A percentile compares a stretch with the other conserved stretches of the same genome.
These are phyloP conservation scores for Beauveria medogensis DNA, from an alignment of 2,329 filamentous ascomycete species.

Conservation along the genomic window DNA sequence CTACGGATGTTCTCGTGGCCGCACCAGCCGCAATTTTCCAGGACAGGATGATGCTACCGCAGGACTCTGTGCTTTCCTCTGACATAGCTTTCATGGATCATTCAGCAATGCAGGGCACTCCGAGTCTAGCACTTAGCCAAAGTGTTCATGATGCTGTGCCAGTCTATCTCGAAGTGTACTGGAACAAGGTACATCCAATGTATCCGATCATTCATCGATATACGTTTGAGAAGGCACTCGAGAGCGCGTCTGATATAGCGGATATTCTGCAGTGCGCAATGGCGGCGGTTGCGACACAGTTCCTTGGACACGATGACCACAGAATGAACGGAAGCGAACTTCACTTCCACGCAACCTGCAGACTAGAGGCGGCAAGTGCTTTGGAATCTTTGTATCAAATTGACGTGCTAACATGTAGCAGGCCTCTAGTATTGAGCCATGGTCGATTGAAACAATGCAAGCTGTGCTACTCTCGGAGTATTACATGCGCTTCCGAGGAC, in stretches of 20 bases:
- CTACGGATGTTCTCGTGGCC: constrained; percentile 42
- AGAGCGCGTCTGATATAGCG: constrained; percentile 23
- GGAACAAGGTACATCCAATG: constrained; percentile 40
- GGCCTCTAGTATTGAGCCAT: constrained; percentile 32
- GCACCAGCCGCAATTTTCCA: constrained; percentile 31
- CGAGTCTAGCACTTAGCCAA: constrained; percentile 24
- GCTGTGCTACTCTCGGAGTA: constrained; percentile 47
- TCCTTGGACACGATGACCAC: constrained; percentile 39
- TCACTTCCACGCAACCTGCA: constrained; percentile 43
- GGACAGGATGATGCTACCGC: constrained; percentile 13
- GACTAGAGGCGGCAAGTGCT: constrained; percentile 40
- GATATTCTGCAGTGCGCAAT: constrained; percentile 45
- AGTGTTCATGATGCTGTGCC: constrained; percentile 37
- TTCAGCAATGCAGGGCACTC: background rate
- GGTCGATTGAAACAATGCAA: constrained; percentile 44
- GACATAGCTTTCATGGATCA: background rate
- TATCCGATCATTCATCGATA: constrained; percentile 44
- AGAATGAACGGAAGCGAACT: constrained; percentile 41
- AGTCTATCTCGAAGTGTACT: constrained; percentile 44
- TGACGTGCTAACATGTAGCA: constrained; percentile 21
- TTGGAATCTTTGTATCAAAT: background rate
- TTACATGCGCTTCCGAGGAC: constrained; percentile 46
- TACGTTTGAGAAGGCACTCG: constrained; percentile 31
- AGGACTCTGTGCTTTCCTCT: background rate
- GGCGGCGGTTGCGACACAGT: constrained; percentile 49